Base-by-base conservation (phyloP, 805 yeast species). In the Huiozyma sinensis region DNA sequence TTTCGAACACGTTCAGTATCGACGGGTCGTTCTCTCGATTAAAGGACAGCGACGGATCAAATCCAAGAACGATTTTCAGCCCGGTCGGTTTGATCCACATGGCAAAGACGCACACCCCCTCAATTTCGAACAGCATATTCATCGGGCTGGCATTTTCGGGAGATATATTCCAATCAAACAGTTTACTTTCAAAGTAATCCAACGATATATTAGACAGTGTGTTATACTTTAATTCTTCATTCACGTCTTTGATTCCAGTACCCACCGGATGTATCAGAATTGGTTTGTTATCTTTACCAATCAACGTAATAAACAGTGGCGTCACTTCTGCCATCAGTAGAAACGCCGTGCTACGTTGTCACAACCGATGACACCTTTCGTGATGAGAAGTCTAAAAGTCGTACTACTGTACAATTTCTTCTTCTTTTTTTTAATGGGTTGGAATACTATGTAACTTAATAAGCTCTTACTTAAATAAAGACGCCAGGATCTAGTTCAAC, bases 201-300 rank as follows among this genome's bases (percentile, higher is more conserved):
- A 61, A 31, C 1, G 66, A 54, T 28, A 58, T 54, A 44, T 62
- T 62, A 1, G 64, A 58, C 27, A 60, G 49, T 5, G 59, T 58
- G 41, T 61, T 60, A 45, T 49, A 62, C 42, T 60, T 56, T 28
- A 62, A 42, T 6, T 49, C 56, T 11, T 46, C 42, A 28, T 58
- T 50, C 11, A 55, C 49, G 32, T 56, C 56, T 6, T 47, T 36
- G 6, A 44, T 35, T 9, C 47, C 50, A n/a, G 42, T 10, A 10
- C 49, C 45, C 9, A 53, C 48, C 1, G 54, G 52, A 41, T 54
- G 52, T 11, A 61, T 48, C n/a, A 60, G 45, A 8, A 61, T 43
- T 2, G 66, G 65, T 28, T 45, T 53, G 38, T 56, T 48, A 5
- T 44, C 33, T 27, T 50, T 53, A 44, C 56, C 57, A 4, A 61